Conservation (phyloP, 805 yeast genomes). For the Brettanomyces nanus region DNA sequence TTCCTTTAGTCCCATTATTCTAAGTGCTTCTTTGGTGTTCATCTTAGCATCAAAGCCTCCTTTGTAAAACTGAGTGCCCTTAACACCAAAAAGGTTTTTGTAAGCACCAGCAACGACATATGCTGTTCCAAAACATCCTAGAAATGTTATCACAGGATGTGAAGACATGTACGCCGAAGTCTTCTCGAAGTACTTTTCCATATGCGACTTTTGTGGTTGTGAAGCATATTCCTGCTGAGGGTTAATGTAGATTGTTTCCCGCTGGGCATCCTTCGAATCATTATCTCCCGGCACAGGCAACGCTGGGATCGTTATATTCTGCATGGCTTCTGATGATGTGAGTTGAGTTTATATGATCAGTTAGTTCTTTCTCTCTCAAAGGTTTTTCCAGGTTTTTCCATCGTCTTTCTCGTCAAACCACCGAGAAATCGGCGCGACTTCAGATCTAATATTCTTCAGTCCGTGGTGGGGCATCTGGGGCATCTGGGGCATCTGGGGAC, state of each 20-base stretch:
- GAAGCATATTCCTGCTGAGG: conserved; percentile 19
- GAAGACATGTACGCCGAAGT: conserved; percentile 52
- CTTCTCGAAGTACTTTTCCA: conserved; percentile 60
- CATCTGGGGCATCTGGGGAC: too few species aligned
- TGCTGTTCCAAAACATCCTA: conserved; percentile 58
- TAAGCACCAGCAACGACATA: conserved; percentile 62
- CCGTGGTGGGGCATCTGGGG: too few species aligned
- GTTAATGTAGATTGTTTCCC: conserved; percentile 11
- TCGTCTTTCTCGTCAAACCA: too few species aligned
- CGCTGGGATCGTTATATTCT: conserved; percentile 44
- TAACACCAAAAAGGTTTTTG: conserved; percentile 60
- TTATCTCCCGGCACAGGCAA: conserved; percentile 49
- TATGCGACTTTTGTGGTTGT: conserved; percentile 27
- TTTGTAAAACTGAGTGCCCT: conserved; percentile 56
- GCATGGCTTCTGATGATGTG: conserved; percentile 18
- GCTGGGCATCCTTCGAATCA: conserved; percentile 7
- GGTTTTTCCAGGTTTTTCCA: too few species aligned
- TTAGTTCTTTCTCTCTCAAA: too few species aligned
- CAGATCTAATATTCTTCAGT: too few species aligned
- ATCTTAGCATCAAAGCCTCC: conserved; percentile 93
- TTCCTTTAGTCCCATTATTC: conserved; percentile 70
- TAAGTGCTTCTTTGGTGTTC: conserved; percentile 83
- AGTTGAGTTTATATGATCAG: too few species aligned
- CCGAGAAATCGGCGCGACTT: too few species aligned
- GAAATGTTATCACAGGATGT: conserved; percentile 69